Base-by-base conservation (phyloP, 192 early-diverging fungal genomes). In the Coemansia sp. region DNA sequence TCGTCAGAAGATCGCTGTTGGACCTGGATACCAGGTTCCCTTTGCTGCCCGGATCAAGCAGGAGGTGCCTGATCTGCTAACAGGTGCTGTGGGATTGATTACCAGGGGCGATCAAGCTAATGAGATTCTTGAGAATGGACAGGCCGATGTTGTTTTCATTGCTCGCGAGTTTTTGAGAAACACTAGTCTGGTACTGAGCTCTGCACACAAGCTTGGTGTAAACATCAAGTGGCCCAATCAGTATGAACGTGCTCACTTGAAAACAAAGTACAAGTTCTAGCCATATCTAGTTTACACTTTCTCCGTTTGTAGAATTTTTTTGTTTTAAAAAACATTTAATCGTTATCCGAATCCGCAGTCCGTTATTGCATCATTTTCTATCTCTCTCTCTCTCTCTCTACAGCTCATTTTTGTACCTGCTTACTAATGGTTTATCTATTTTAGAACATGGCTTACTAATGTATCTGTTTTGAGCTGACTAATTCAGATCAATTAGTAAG, bases 101-200 rank as follows among this genome's bases (percentile, higher is more conserved):
- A 85, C 76, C 2, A 78, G 83, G 12, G 81, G 84, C 12, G 20
- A 76, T 4, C 83, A 89, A 48, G 92, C 92, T 1, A 87, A 95
- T 33, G 78, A 77, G 3, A 85, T 94, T 20, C 53, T 96, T 36
- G 53, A 85, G n/a, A 59, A 67, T 2, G 87, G 85, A 2, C 67
- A 85, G 57, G 93, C 94, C 1, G 92, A 95, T 74, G 56, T 88
- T 8, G 76, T 95, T 3, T 77, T 90, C 2, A 58, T 88, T n/a
- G 95, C 74, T 22, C 84, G 92, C 37, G 81, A 83, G 20, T 90
- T 89, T 66, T 72, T 95, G 73, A 69, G 87, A 39, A 83, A 95
- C 65, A 79, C 90, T 35, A 68, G 51, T 18, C 93, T 86, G 82
- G 88, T 83, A 7, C 39, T 88, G 33, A 77, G 82, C 15, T 88